Evolutionary conservation across 768 basidiomycete genomes (phyloP).

Genomic region (Xanthoconium stramineum): DNA sequence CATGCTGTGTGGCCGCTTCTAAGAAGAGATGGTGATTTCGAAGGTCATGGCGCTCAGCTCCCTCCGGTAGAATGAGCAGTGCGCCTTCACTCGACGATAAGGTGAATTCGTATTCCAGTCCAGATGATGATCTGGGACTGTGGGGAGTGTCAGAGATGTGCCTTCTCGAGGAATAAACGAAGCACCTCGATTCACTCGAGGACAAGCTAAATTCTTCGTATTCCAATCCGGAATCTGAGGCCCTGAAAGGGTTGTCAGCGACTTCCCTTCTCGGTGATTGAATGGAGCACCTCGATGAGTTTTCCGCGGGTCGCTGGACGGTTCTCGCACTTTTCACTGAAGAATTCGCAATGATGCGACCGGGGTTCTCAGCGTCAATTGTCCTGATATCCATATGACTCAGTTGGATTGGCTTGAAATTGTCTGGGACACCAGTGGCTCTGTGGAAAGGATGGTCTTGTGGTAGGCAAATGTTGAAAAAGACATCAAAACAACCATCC

Average conservation of each 20-base stretch:
- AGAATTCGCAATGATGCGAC: constrained; percentile 3
- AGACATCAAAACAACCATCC: constrained; percentile 34
- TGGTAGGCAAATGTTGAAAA: constrained; percentile 36
- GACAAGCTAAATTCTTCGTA: too few species aligned
- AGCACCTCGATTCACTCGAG: too few species aligned
- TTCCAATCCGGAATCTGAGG: too few species aligned
- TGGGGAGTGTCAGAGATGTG: neutral
- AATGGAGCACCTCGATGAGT: neutral
- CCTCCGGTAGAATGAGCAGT: constrained; percentile 33
- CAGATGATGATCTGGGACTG: neutral
- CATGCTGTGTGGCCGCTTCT: constrained; percentile 19
- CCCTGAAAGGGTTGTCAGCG: too few species aligned
- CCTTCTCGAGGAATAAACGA: neutral
- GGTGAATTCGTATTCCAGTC: constrained; percentile 4
- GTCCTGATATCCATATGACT: constrained; percentile 5
- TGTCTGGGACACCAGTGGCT: neutral
- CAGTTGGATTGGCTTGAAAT: constrained; percentile 4
- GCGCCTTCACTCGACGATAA: constrained; percentile 26
- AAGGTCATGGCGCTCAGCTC: constrained; percentile 22
- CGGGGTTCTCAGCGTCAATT: constrained; percentile 2
- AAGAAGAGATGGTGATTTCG: constrained; percentile 17
- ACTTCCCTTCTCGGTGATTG: neutral
- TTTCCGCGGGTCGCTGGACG: neutral
- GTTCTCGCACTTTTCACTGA: constrained; percentile 2
- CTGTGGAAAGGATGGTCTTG: constrained; percentile 24